Evolutionary conservation across 371 early-diverging fungal species (phyloP).

Genomic region (Phascolomyces articulosus): DNA sequence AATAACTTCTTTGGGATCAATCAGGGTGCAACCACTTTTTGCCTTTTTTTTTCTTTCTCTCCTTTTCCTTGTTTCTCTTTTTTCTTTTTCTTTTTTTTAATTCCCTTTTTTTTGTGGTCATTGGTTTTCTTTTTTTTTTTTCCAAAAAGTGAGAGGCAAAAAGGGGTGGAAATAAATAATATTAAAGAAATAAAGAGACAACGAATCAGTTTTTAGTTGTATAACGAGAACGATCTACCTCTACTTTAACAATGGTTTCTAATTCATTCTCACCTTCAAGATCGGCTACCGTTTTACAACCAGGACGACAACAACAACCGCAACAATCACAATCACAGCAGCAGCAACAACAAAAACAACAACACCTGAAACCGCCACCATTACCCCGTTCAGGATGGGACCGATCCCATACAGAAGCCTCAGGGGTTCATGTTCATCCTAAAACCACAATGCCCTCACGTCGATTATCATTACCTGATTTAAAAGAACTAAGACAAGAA

Average conservation of each 20-base stretch:
- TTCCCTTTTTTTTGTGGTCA: not conserved
- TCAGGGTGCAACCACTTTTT: slow-evolving; percentile 3
- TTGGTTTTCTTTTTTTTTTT: not conserved
- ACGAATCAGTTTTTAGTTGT: too few species aligned
- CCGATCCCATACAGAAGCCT: slow-evolving; percentile 5
- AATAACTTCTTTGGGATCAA: not conserved
- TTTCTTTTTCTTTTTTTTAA: not conserved
- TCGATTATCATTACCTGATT: slow-evolving; percentile 39
- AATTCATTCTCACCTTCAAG: slow-evolving; percentile 10
- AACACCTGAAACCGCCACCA: not conserved
- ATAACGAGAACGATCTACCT: too few species aligned
- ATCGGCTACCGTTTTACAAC: slow-evolving; percentile 11
- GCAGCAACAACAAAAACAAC: not conserved
- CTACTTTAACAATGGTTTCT: not conserved
- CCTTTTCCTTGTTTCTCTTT: not conserved
- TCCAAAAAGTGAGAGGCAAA: too few species aligned
- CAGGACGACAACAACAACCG: not conserved
- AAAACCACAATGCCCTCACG: slow-evolving; percentile 15
- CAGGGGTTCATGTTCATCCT: not conserved
- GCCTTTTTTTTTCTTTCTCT: slow-evolving; percentile 3
- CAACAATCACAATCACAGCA: not conserved
- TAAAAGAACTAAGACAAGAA: slow-evolving; percentile 31
- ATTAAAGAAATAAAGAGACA: too few species aligned
- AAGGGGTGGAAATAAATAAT: not conserved
- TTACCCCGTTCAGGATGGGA: not conserved